Base-by-base conservation (phyloP, 805 yeast genomes). In the Ogataea nonfermentans region DNA sequence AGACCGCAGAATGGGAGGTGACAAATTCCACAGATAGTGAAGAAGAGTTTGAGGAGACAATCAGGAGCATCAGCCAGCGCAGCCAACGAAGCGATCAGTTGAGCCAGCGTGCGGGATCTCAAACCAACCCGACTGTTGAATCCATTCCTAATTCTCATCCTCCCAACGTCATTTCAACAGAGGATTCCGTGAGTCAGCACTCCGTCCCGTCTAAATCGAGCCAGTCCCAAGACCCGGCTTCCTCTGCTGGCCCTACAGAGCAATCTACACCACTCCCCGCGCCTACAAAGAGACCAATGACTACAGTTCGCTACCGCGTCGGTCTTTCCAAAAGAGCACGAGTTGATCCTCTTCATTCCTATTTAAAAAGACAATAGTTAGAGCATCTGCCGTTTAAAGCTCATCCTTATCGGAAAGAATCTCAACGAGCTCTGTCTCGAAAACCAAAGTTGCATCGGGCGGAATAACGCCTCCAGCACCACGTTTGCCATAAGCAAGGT, bases 391-490 rank as follows among this genome's bases (percentile, higher is more conserved):
- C 30, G 16, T 29, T 37, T 44, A 57, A 28, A 57, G 43, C 41
- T 58, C 61, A 31, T 57, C 62, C 26, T 40, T 54, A n/a, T 28
- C 15, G 8, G 39, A 26, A 22, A 45, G 47, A 32, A 82, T 75
- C 20, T 66, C 75, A 29, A 82, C 77, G 52, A 84, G 67, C 59
- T 84, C 88, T 34, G 85, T 73, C 20, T 70, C 73, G 57, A 84
- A 84, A 24, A 73, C 43, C 57, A 89, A 69, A 32, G 84, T 84
- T 6, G 96, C 79, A 49, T 78, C 76, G 6, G 86, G 81, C 8
- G 96, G 96, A 57, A 83, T 83, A 12, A 58, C 52, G 39, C 76
- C 81, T 33, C 81, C 82, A 37, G 86, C 79, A 35, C 89, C 95
- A 40, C 79, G 59, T 20, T 66, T 63, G 37, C 97, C 97, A 52